A percentile compares a stretch with the other conserved stretches of the same genome.
Evolutionary conservation across 2,329 filamentous ascomycete genomes (phyloP).

Genomic region (Blastomyces percursus): DNA sequence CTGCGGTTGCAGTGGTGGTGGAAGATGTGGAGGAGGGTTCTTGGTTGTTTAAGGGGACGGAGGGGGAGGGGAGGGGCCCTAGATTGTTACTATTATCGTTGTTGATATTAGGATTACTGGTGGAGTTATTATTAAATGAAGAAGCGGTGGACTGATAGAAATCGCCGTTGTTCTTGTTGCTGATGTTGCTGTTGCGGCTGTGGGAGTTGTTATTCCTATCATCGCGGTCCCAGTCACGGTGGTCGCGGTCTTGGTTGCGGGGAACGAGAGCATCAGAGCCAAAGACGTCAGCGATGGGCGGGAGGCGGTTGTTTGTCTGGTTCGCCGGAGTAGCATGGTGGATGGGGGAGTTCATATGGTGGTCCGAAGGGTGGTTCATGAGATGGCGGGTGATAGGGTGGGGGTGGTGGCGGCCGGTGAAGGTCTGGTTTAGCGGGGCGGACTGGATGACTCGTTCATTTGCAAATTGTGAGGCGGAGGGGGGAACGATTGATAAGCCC

Average conservation of each 20-base stretch:
- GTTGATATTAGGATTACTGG: constrained; percentile 1
- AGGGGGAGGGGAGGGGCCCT: constrained; percentile 65
- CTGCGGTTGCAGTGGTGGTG: too few species aligned
- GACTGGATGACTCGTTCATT: constrained; percentile 95
- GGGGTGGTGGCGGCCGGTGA: constrained; percentile 76
- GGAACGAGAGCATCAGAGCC: constrained; percentile 57
- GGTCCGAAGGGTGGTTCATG: constrained; percentile 60
- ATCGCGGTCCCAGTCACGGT: constrained; percentile 6
- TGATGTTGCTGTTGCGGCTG: constrained; percentile 9
- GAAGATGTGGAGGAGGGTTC: constrained; percentile 27
- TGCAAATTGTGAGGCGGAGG: constrained; percentile 82
- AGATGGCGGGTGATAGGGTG: constrained; percentile 67
- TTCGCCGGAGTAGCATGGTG: constrained; percentile 76
- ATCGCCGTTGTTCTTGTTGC: constrained; percentile 15
- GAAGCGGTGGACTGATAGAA: constrained; percentile 43
- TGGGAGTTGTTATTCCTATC: constrained; percentile 9
- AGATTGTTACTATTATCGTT: constrained; percentile 47
- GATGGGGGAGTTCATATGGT: constrained; percentile 38
- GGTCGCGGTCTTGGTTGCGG: constrained; percentile 28
- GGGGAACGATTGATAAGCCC: constrained; percentile 87
- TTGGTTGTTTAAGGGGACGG: constrained; percentile 46
- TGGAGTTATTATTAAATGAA: constrained; percentile 30
- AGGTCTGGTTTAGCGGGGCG: constrained; percentile 85
- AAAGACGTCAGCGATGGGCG: constrained; percentile 91
- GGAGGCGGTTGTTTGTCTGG: constrained; percentile 83